Evolutionary conservation across 495 filamentous ascomycete genomes (phyloP), one percentile per base, ranked within the genome.

Genomic region (Talaromyces trachyspermus): DNA sequence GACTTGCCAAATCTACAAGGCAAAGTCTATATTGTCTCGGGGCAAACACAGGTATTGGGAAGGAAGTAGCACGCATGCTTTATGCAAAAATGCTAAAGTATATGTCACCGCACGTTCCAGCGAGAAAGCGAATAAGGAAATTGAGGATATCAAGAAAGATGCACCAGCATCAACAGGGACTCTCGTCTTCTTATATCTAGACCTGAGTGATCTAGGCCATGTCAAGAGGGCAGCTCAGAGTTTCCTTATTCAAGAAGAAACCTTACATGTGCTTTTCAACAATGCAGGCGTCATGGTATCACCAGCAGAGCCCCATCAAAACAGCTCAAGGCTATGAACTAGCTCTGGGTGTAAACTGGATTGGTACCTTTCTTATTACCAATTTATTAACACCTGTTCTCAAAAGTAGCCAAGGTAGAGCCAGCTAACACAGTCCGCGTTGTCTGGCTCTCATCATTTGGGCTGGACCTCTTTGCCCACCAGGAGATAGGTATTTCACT

Each of bases 31-130:
- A 18, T 38, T 18, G 35, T 38, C 6, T 6, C 35, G 35, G 35
- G 17, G 10, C 35, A 5, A 38, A 38, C 35, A 38, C 67, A 12
- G 72, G 74, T 15, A 55, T 76, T 48, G 73, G 75, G 32, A 60
- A 64, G 48, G 69, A 76, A 51, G 59, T 76, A 11, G 63, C 65
- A 24, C 59, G 48, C 41, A 64, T 74, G 17, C 66, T 77, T 14
- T 75, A 67, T 49, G 47, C 55, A 63, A 65, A 37, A 68, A 71
- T 33, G 76, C 65, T 17, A 74, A 61, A 3, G 69, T 81, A 35
- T 78, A 76, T 59, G 54, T 78, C 20, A 70, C 72, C n/a, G 64
- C 67, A n/a, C 75, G 77, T 30, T 68, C 57, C 27, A 55, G 59
- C 23, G 52, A 56, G 14, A 72, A 66, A 54, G 53, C 44, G 18